phyloP scores from a whole-genome alignment of 176 grass and related monocot genomes.

The Aegilops sharonensis region DNA sequence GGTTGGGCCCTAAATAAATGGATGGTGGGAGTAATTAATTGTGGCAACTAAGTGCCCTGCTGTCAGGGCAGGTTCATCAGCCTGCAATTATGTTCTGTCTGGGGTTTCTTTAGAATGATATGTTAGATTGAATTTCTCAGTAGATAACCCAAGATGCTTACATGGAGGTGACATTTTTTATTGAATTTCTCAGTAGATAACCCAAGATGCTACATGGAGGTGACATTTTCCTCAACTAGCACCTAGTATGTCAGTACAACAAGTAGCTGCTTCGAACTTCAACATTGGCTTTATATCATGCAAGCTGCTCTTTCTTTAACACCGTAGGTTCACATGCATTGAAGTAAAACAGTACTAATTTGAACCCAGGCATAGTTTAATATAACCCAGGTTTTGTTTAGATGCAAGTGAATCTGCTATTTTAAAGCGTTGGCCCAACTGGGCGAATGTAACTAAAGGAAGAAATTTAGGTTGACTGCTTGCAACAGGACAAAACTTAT shows the following conservation, averaged over 20 bases:
- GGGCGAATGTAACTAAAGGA: neutral
- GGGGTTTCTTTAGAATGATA: neutral
- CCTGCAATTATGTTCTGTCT: constrained; percentile 7
- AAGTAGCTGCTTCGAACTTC: neutral
- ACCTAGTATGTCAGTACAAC: neutral
- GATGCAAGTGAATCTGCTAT: neutral
- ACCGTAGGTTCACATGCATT: neutral
- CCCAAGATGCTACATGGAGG: too few species aligned
- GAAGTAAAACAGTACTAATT: neutral
- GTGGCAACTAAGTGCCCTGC: neutral
- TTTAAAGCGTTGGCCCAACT: neutral
- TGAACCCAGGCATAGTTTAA: neutral
- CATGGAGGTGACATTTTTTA: too few species aligned
- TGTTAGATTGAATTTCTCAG: neutral
- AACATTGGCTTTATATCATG: neutral
- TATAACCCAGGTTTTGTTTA: neutral
- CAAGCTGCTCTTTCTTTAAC: neutral
- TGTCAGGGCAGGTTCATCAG: neutral
- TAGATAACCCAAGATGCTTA: too few species aligned
- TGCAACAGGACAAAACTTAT: too few species aligned
- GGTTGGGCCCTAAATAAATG: neutral
- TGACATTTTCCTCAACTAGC: too few species aligned
- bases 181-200: neutral
- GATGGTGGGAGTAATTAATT: neutral
- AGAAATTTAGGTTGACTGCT: neutral